Conservation (phyloP, 2,329 filamentous ascomycete species). For the Clarireedia paspali region DNA sequence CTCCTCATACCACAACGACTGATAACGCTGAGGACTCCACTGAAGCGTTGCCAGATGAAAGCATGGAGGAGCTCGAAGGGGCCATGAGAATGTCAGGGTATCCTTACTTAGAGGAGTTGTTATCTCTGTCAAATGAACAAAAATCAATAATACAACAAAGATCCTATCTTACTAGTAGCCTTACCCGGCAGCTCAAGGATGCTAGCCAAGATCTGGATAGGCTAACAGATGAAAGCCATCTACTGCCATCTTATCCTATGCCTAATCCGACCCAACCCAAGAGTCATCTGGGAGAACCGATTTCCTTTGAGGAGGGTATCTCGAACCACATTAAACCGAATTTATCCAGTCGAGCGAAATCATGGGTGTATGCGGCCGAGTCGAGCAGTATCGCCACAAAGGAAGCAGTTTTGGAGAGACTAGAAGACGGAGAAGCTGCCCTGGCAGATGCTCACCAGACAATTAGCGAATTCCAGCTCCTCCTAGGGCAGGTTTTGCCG, state of each 20-base stretch:
- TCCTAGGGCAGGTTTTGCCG: slow-evolving; percentile 34
- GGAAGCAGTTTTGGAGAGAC: slow-evolving; percentile 49
- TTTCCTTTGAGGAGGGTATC: slow-evolving; percentile 39
- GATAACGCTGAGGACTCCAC: neutral
- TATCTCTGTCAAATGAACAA: slow-evolving; percentile 47
- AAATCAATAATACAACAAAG: slow-evolving; percentile 51
- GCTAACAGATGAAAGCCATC: slow-evolving; percentile 53
- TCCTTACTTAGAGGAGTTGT: slow-evolving; percentile 48
- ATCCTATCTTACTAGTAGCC: slow-evolving; percentile 43
- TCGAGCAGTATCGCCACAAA: slow-evolving; percentile 51
- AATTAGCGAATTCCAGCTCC: slow-evolving; percentile 41
- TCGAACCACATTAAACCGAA: slow-evolving; percentile 33
- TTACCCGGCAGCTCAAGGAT: slow-evolving; percentile 45
- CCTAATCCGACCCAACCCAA: slow-evolving; percentile 26
- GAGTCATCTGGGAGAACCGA: slow-evolving; percentile 26
- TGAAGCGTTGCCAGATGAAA: neutral
- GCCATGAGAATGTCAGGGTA: slow-evolving; percentile 32
- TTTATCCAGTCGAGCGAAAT: slow-evolving; percentile 39
- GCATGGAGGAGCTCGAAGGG: slow-evolving; percentile 1
- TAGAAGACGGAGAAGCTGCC: slow-evolving; percentile 50
- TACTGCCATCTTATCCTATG: slow-evolving; percentile 46
- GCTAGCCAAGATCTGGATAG: slow-evolving; percentile 43
- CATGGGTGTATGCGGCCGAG: slow-evolving; percentile 54
- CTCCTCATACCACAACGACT: neutral
- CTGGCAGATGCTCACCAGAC: slow-evolving; percentile 44